phyloP scores from a whole-genome alignment of 1,284 basidiomycete genomes.

The Leccinum angustisporum region DNA sequence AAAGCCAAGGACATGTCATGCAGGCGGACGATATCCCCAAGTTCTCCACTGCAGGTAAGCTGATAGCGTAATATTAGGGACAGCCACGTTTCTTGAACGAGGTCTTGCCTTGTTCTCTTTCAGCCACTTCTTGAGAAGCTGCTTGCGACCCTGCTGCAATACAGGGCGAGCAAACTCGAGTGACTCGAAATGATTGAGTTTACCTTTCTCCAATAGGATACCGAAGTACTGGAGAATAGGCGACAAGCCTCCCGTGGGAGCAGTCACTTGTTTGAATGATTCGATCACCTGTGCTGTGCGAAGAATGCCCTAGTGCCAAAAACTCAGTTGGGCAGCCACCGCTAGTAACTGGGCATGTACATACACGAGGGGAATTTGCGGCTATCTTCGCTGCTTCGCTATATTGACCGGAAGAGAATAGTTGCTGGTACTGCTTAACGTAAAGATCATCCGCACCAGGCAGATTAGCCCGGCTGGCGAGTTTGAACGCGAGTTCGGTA shows the following conservation, averaged over 20 bases:
- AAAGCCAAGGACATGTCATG: slow-evolving; percentile 99
- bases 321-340: slow-evolving; percentile 8
- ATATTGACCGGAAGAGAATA: slow-evolving; percentile 91
- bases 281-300: slow-evolving; percentile 97
- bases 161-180: slow-evolving; percentile 96
- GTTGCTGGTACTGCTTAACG: slow-evolving; percentile 91
- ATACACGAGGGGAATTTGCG: slow-evolving; percentile 91
- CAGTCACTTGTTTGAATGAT: slow-evolving; percentile 94
- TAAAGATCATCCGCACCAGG: slow-evolving; percentile 99
- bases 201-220: slow-evolving; percentile 95
- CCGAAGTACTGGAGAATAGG: slow-evolving; percentile 99
- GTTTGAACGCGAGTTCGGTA: slow-evolving; percentile 96
- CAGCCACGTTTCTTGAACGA: neutral
- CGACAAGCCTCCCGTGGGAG: slow-evolving; percentile 87
- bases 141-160: slow-evolving; percentile 94
- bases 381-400: slow-evolving; percentile 98
- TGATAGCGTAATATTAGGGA: slow-evolving; percentile 34
- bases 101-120: slow-evolving; percentile 93
- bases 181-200: slow-evolving; percentile 96
- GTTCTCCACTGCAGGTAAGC: slow-evolving; percentile 98
- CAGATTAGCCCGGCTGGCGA: slow-evolving; percentile 95
- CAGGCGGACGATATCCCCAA: slow-evolving; percentile 94
- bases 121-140: slow-evolving; percentile 98
- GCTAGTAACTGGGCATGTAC: neutral
- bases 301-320: slow-evolving; percentile 79